Base-by-base conservation (phyloP, 192 early-diverging fungal genomes). In the Coemansia sp. region DNA sequence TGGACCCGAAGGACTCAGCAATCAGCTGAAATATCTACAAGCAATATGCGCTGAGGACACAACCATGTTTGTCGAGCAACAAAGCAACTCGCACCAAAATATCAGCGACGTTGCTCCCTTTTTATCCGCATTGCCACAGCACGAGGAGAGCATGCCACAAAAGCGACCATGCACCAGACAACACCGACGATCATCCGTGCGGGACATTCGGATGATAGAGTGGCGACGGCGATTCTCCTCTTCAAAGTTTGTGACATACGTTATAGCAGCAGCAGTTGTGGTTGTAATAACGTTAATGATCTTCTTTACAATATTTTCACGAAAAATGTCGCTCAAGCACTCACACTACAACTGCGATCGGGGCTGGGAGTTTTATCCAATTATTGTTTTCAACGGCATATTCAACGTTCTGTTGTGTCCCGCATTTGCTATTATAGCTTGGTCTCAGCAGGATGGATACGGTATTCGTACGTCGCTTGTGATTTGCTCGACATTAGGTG, bases 401-500 rank as follows among this genome's bases (percentile, higher is more conserved):
- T 56, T 56, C 17, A 32, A 56, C 29, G 24, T 11, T 1, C 9
- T 56, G 10, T 23, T n/a, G n/a, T 37, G 29, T n/a, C 55, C 55
- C 2, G 11, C 45, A 4, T 66, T 54, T 48, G 12, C 66, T n/a
- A 3, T 63, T 29, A 27, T 58, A 3, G 37, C 53, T 0, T 66
- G 70, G 70, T 15, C 47, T 7, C 55, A 58, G 39, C 50, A 67
- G 22, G 70, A 73, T 35, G 65, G 52, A n/a, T 67, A 66, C 45
- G 70, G 70, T n/a, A 73, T 73, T 19, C 58, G 65, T 15, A 49
- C 43, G 7, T 62, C 70, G 6, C 70, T 72, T 7, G 37, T 53
- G 17, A 37, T 66, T 22, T 43, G 63, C 48, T 61, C 64, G 2
- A 49, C 54, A 0, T 29, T 38, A 12, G 63, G 69, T 1, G 23